Base-by-base conservation (phyloP, 2,329 filamentous ascomycete species). In the Talaromyces sp. region DNA sequence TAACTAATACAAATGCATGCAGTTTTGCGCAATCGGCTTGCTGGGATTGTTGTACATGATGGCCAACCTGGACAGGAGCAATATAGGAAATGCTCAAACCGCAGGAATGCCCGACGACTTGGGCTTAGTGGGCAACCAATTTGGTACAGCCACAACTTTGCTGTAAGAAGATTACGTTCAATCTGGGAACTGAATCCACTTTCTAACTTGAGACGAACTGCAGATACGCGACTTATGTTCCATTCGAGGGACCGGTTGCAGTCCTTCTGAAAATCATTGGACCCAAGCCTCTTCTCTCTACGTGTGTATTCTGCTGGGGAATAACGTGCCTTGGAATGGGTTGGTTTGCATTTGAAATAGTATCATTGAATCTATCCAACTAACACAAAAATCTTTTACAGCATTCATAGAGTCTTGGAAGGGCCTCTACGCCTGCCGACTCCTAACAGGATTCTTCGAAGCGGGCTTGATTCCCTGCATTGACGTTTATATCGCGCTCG, bases 1-100 rank as follows among this genome's bases (percentile, higher is more conserved):
- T n/a, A 59, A 59, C 57, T 59, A 59, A 59, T 59, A 28, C 56
- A 58, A 58, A 59, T 48, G 39, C 39, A 58, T 50, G 21, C 57
- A 59, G 57, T 59, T 59, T 59, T 59, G 40, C 57, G 57, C 57
- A 46, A 59, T 67, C 55, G 64, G 64, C 39, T 64, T 66, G 64
- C 58, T 67, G 50, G 63, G 65, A 61, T 46, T 60, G 23, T 63
- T 67, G 42, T 67, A 66, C 57, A 57, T 67, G 28, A 61, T 65
- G 39, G 65, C 66, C 16, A 64, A 65, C 52, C 59, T 67, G 60
- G 66, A 67, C 37, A 57, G 64, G 63, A 80, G 83, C 63, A 84
- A 84, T 65, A 84, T 84, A 57, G 73, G 77, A 33, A 84, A 84
- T 64, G 82, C 82, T 9, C 81, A 82, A 62, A 77, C 82, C 25